Evolutionary conservation across 495 filamentous ascomycete species (phyloP).

Genomic region (Cladorrhinum samala): DNA sequence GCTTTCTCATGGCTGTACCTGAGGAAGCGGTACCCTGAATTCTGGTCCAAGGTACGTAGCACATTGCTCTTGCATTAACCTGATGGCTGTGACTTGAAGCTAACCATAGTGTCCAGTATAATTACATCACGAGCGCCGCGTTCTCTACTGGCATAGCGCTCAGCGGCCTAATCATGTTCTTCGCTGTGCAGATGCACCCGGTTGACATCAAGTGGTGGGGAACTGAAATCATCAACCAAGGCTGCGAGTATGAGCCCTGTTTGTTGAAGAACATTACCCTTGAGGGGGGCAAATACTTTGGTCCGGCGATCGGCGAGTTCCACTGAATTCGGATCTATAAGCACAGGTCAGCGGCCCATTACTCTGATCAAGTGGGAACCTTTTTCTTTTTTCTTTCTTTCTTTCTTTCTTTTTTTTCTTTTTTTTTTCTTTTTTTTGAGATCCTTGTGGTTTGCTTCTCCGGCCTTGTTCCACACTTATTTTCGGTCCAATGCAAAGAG

Average conservation of each 20-base stretch:
- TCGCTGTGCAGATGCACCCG: constrained; percentile 29
- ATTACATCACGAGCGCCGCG: constrained; percentile 36
- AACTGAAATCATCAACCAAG: constrained; percentile 24
- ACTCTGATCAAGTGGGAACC: too few relatives aligned
- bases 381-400: too few relatives aligned
- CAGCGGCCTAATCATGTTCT: constrained; percentile 37
- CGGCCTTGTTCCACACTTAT: not conserved
- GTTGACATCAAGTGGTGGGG: constrained; percentile 40
- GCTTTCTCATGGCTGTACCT: constrained; percentile 34
- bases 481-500: not conserved
- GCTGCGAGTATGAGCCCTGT: constrained; percentile 29
- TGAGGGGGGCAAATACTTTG: constrained; percentile 31
- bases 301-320: constrained; percentile 30
- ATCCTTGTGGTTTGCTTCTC: not conserved
- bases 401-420: not conserved
- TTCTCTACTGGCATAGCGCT: constrained; percentile 36
- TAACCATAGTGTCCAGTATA: constrained; percentile 26
- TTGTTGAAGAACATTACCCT: constrained; percentile 19
- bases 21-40: constrained; percentile 27
- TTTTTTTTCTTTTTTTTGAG: not conserved
- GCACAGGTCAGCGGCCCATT: too few relatives aligned
- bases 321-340: not conserved
- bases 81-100: not conserved
- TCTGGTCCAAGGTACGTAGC: constrained; percentile 37
- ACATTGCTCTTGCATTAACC: not conserved